Evolutionary conservation across 129 eudicot genomes (phyloP), one percentile per base, ranked within the genome.

Genomic region (Mikania micrantha): DNA sequence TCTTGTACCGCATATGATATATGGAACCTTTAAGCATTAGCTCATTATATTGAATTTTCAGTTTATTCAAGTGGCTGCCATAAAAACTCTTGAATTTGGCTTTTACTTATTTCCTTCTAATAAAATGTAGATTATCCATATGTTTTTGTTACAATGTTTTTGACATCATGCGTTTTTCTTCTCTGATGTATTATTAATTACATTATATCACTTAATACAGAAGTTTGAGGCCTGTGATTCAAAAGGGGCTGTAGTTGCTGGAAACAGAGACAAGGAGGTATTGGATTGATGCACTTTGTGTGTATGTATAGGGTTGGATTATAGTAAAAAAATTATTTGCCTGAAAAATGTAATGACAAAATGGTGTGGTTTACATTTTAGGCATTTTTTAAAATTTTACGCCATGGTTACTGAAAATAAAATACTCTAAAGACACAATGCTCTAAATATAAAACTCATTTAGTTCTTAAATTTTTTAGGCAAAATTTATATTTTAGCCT

Each of bases 191-290:
- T 58, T 41, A 41, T 47, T 67, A 5, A 75, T 50, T 58, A 72
- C 59, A 25, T 58, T 44, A 34, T 70, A 28, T 60, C 39, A 56
- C 50, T 61, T 81, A 54, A 36, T 57, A 74, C 86, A 92, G 98
- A 92, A 84, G 73, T 92, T 86, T 40, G 98, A 92, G 91, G 98
- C 98, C 21, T 88, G 82, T 66, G 82, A 88, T 83, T 68, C 84
- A 22, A 82, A 76, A 64, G 98, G 96, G 50, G 77, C 72, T 61
- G 85, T 78, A 52, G 90, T 86, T 67, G 86, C 90, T 44, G 98
- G 98, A 80, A 92, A 92, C 73, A 88, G 71, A 71, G 53, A 82
- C 47, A 88, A 92, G 72, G 95, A 92, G 98, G 98, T 88, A 86
- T 28, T 60, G 0, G n/a, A 22, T 60, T 59, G 62, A 27, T 59